phyloP scores from a whole-genome alignment of 108 stramenopile genomes.

The Fistulifera pelliculosa region DNA sequence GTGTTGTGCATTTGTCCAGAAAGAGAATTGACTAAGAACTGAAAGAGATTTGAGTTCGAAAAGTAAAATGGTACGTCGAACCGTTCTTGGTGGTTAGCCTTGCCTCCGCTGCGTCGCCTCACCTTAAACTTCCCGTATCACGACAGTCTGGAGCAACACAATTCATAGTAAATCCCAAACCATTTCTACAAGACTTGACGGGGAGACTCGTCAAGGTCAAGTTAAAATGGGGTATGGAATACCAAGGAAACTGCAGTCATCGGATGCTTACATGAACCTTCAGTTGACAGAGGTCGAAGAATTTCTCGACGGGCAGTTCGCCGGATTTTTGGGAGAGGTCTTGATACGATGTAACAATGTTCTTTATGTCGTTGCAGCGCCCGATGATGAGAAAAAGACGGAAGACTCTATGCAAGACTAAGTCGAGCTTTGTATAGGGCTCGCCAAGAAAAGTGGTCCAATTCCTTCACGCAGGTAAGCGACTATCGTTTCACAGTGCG shows the following conservation, averaged over 20 bases:
- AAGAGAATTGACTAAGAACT: no score
- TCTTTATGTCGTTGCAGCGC: constrained; percentile 84
- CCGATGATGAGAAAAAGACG: constrained; percentile 27
- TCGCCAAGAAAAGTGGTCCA: neutral
- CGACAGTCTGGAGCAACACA: constrained; percentile 22
- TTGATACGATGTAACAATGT: constrained; percentile 99
- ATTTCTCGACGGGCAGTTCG: constrained; percentile 90
- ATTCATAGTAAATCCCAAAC: constrained; percentile 97
- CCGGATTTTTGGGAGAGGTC: constrained; percentile 93
- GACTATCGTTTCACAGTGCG: neutral
- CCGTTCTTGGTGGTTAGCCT: no score
- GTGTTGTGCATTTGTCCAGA: no score
- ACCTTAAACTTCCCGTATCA: no score
- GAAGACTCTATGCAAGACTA: constrained; percentile 11
- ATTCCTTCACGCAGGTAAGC: constrained; percentile 8
- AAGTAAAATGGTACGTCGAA: no score
- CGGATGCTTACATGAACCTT: constrained; percentile 98
- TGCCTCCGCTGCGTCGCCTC: no score
- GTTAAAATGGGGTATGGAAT: constrained; percentile 99
- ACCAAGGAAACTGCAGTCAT: constrained; percentile 80
- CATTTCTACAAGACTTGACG: constrained; percentile 90
- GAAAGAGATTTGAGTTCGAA: no score
- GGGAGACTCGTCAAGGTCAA: constrained; percentile 91
- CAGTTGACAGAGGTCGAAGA: constrained; percentile 88
- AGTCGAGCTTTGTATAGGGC: constrained; percentile 1